Conservation (phyloP, 2,329 filamentous ascomycete species). For the Westerdykella ornata region DNA sequence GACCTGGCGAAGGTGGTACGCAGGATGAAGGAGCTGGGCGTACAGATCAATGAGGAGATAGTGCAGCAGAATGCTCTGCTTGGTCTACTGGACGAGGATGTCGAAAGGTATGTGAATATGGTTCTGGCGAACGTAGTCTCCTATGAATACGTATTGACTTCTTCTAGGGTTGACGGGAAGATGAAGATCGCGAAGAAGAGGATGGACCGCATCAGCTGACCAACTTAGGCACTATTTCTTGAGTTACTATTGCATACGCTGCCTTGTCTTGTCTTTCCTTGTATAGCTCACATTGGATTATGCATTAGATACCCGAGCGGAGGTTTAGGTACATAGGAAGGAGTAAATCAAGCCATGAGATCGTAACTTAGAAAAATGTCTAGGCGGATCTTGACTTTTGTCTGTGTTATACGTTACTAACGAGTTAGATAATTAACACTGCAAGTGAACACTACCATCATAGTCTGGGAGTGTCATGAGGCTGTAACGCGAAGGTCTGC, state of each 20-base stretch:
- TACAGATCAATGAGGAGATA: constrained; percentile 68
- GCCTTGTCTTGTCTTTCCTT: background rate
- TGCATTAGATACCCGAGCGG: background rate
- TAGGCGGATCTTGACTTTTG: too few species aligned
- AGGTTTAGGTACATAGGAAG: background rate
- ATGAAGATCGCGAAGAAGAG: constrained; percentile 67
- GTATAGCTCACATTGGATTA: background rate
- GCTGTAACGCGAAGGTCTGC: too few species aligned
- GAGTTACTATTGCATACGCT: too few species aligned
- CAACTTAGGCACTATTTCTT: background rate
- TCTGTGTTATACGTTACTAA: too few species aligned
- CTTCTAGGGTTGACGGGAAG: constrained; percentile 55
- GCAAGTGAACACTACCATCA: too few species aligned
- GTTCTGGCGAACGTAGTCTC: background rate
- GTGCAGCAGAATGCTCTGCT: constrained; percentile 67
- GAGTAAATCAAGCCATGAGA: too few species aligned
- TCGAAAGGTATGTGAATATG: constrained; percentile 42
- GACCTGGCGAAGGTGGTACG: constrained; percentile 62
- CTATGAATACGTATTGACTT: constrained; percentile 1
- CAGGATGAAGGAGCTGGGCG: constrained; percentile 69
- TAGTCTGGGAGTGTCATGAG: too few species aligned
- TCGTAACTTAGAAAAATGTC: too few species aligned
- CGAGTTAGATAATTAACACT: too few species aligned
- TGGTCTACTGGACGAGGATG: constrained; percentile 59
- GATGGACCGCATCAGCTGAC: constrained; percentile 53